A percentile compares a stretch with the other conserved stretches of the same genome.
Evolutionary conservation across 169 alveolate species (phyloP).

Genomic region (Plasmodium knowlesi): DNA sequence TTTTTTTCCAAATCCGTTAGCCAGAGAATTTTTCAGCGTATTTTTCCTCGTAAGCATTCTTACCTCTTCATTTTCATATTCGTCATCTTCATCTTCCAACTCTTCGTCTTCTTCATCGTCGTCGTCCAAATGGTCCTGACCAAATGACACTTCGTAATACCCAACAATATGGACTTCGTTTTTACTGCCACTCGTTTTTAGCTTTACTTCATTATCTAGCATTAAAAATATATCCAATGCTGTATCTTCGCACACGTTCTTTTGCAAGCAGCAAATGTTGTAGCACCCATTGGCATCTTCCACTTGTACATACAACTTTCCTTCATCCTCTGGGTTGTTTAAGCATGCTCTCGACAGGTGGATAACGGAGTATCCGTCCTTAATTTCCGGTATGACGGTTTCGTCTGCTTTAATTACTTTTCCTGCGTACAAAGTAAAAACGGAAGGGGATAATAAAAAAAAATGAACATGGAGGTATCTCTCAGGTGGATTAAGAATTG

Average conservation of each 20-base stretch:
- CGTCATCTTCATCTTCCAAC: slow-evolving; percentile 82
- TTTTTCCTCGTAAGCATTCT: slow-evolving; percentile 79
- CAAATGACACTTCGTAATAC: slow-evolving; percentile 91
- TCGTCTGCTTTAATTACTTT: slow-evolving; percentile 78
- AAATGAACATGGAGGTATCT: neutral
- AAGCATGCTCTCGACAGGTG: slow-evolving; percentile 91
- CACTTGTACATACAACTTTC: slow-evolving; percentile 89
- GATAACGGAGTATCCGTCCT: slow-evolving; percentile 82
- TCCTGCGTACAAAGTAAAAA: slow-evolving; percentile 27
- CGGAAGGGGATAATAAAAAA: neutral
- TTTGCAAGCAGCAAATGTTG: slow-evolving; percentile 89
- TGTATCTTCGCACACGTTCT: slow-evolving; percentile 89
- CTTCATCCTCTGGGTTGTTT: slow-evolving; percentile 89
- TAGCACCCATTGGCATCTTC: slow-evolving; percentile 87
- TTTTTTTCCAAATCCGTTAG: slow-evolving; percentile 31
- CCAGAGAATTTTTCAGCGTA: slow-evolving; percentile 51
- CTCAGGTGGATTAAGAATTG: neutral
- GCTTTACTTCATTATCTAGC: slow-evolving; percentile 84
- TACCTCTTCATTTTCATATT: slow-evolving; percentile 85
- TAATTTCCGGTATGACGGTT: slow-evolving; percentile 76
- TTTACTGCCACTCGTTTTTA: slow-evolving; percentile 89
- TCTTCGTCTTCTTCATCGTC: slow-evolving; percentile 83
- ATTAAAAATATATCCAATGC: slow-evolving; percentile 90
- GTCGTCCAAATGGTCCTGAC: slow-evolving; percentile 88
- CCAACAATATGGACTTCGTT: slow-evolving; percentile 92